These are phyloP conservation scores for Limnanthes douglasii DNA, from an alignment of 345 rosid species.

Conservation along the genomic window DNA sequence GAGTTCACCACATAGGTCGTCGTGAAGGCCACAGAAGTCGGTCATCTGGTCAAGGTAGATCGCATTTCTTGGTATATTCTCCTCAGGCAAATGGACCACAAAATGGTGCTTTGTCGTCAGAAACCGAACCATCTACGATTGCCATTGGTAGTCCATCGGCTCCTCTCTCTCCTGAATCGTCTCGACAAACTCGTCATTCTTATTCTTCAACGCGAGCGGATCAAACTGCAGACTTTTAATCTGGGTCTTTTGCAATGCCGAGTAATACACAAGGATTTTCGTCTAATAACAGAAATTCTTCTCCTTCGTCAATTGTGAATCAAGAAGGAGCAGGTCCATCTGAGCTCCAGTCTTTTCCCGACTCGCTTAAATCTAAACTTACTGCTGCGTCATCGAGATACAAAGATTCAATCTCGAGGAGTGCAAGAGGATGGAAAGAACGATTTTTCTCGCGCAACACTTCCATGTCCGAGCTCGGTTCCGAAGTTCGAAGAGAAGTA, in stretches of 20 bases:
- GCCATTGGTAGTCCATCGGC: constrained; percentile 16
- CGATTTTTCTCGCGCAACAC: constrained; percentile 70
- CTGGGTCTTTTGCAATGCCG: constrained; percentile 17
- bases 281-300: constrained; percentile 18
- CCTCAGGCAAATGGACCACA: constrained; percentile 20
- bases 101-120: constrained; percentile 20
- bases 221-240: constrained; percentile 16
- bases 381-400: constrained; percentile 49
- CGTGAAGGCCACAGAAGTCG: constrained; percentile 40
- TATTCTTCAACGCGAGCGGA: constrained; percentile 12
- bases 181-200: constrained; percentile 12
- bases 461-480: constrained; percentile 51
- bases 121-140: constrained; percentile 20
- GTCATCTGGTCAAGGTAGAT: constrained; percentile 37
- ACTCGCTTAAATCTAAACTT: constrained; percentile 45
- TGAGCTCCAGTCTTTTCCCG: constrained; percentile 48
- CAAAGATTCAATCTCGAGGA: constrained; percentile 57
- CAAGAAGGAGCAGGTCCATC: constrained; percentile 52
- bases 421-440: constrained; percentile 92
- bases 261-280: constrained; percentile 20
- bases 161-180: constrained; percentile 15
- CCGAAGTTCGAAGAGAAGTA: constrained; percentile 80
- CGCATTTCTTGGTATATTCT: constrained; percentile 42
- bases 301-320: constrained; percentile 15
- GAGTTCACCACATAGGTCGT: constrained; percentile 32